These are phyloP conservation scores for Suhomyces chickasaworum DNA, from an alignment of 1,139 yeast genomes.

Conservation along the genomic window DNA sequence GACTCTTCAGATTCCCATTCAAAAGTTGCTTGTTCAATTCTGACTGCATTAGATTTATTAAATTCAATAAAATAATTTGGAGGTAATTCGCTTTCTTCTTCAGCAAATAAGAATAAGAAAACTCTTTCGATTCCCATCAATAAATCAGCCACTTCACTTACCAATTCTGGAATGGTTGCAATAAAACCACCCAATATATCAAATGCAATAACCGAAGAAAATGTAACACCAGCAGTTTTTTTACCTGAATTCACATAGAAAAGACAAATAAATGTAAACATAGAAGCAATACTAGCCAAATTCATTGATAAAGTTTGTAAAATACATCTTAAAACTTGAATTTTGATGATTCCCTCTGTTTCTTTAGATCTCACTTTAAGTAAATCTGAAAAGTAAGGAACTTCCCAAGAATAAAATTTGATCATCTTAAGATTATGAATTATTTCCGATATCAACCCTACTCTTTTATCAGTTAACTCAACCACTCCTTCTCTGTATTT, in stretches of 20 bases:
- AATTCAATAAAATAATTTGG: neutral
- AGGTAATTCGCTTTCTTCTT: constrained; percentile 20
- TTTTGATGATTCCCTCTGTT: constrained; percentile 45
- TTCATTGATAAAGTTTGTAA: constrained; percentile 57
- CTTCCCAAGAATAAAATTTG: constrained; percentile 25
- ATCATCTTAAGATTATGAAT: constrained; percentile 22
- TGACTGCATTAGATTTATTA: constrained; percentile 44
- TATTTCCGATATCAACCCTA: constrained; percentile 21
- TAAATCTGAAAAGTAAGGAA: constrained; percentile 17
- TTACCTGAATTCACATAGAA: constrained; percentile 47
- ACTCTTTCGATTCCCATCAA: constrained; percentile 60
- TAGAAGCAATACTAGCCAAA: constrained; percentile 64
- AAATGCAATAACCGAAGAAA: constrained; percentile 75
- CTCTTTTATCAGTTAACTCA: constrained; percentile 19
- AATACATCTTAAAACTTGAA: constrained; percentile 58
- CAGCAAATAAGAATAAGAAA: constrained; percentile 47
- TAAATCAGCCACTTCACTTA: constrained; percentile 67
- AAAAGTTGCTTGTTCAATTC: constrained; percentile 50
- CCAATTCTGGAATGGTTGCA: constrained; percentile 66
- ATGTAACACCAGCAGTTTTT: constrained; percentile 62
- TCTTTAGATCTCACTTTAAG: constrained; percentile 45
- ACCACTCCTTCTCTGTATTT: constrained; percentile 15
- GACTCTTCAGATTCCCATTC: constrained; percentile 57
- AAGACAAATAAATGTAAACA: constrained; percentile 69
- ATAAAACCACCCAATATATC: constrained; percentile 51